Evolutionary conservation across 73 alveolate genomes (phyloP).

Genomic region (Paramecium primaurelia): DNA sequence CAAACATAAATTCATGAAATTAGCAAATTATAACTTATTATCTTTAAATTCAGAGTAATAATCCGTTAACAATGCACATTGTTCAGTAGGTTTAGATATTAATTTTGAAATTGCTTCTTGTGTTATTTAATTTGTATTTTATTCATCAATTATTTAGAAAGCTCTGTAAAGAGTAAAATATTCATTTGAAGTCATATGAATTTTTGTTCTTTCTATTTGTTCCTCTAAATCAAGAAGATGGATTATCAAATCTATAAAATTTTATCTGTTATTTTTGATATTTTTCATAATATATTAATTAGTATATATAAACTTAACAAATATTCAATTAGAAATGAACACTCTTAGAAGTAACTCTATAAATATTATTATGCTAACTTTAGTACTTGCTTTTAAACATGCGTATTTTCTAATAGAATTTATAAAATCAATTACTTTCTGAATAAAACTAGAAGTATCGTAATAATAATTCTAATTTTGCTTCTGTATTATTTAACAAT

Average conservation of each 20-base stretch:
- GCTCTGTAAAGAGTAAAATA: constrained; percentile 32
- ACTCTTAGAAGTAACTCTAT: background rate
- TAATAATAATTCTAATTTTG: background rate
- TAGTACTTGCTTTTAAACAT: background rate
- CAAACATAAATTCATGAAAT: constrained; percentile 14
- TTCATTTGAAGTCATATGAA: constrained; percentile 23
- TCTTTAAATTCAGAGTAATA: constrained; percentile 10
- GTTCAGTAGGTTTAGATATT: background rate
- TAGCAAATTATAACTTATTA: background rate
- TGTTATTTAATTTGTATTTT: background rate
- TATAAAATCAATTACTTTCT: background rate
- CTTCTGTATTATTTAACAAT: background rate
- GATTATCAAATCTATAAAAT: background rate
- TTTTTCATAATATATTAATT: background rate
- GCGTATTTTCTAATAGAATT: background rate
- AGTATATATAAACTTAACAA: background rate
- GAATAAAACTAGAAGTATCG: background rate
- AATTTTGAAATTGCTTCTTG: background rate
- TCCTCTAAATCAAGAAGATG: background rate
- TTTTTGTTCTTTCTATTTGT: background rate
- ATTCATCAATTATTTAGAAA: background rate
- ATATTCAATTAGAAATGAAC: background rate
- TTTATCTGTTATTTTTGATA: constrained; percentile 36
- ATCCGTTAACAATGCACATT: background rate
- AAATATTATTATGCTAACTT: background rate